phyloP scores from a whole-genome alignment of 2,329 filamentous ascomycete species.

The Xylaria sp. region DNA sequence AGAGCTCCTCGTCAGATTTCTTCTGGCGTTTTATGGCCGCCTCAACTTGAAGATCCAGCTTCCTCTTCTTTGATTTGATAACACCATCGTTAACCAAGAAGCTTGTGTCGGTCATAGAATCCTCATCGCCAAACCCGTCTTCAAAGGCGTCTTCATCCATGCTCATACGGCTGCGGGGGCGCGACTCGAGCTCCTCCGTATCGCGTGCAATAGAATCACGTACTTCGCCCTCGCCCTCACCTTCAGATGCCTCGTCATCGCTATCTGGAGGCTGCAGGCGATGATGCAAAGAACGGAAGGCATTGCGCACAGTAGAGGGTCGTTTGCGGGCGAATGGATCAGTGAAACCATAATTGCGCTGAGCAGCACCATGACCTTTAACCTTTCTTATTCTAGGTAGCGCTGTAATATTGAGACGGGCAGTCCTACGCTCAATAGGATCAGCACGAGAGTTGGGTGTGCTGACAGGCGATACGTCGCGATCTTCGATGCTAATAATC shows the following conservation, averaged over 20 bases:
- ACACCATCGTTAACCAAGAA: constrained; percentile 70
- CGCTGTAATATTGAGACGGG: constrained; percentile 69
- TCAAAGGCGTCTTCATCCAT: constrained; percentile 67
- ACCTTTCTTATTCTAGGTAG: constrained; percentile 81
- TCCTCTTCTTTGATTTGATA: constrained; percentile 74
- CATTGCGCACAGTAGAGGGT: constrained; percentile 66
- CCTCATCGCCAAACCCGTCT: constrained; percentile 67
- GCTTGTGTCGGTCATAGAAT: constrained; percentile 78
- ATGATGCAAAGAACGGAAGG: constrained; percentile 84
- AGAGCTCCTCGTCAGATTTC: constrained; percentile 82
- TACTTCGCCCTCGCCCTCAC: constrained; percentile 69
- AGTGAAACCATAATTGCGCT: constrained; percentile 71
- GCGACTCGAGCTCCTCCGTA: constrained; percentile 87
- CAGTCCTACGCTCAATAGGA: constrained; percentile 69
- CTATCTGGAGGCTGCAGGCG: constrained; percentile 78
- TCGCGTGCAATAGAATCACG: constrained; percentile 72
- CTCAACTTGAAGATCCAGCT: constrained; percentile 76
- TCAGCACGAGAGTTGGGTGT: constrained; percentile 74
- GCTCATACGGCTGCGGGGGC: constrained; percentile 79
- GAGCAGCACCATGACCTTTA: constrained; percentile 66
- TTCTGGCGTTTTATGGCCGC: constrained; percentile 82
- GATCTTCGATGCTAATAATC: constrained; percentile 67
- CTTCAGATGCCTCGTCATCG: constrained; percentile 85
- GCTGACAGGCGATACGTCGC: constrained; percentile 70
- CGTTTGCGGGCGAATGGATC: constrained; percentile 75